A percentile compares a stretch with the other conserved stretches of the same genome.
These are phyloP conservation scores for Hanseniaspora occidentalis DNA, from an alignment of 805 yeast genomes.

Conservation along the genomic window DNA sequence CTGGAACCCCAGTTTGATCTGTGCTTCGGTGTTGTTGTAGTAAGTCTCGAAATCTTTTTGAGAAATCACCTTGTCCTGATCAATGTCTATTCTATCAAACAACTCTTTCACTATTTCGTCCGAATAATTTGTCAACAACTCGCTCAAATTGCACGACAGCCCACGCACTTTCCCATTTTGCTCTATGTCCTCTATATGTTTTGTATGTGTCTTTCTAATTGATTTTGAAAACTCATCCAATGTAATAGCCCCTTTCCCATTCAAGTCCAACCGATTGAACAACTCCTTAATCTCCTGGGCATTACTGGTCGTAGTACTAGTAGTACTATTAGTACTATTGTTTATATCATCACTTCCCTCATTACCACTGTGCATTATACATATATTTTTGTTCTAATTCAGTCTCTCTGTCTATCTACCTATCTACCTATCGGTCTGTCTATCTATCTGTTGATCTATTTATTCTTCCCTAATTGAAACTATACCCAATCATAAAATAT, in stretches of 20 bases:
- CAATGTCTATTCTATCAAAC: slow-evolving; percentile 46
- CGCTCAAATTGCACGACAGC: too few species aligned
- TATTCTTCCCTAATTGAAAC: too few species aligned
- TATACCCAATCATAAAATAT: too few species aligned
- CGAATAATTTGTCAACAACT: slow-evolving; percentile 2
- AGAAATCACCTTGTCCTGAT: slow-evolving; percentile 45
- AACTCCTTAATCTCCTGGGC: neutral
- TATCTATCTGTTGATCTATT: too few species aligned
- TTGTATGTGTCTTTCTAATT: neutral
- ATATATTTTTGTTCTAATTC: neutral
- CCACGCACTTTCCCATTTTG: too few species aligned
- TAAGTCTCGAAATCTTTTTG: slow-evolving; percentile 56
- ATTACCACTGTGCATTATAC: neutral
- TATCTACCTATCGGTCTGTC: too few species aligned
- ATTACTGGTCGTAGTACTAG: too few species aligned
- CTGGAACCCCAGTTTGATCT: slow-evolving; percentile 55
- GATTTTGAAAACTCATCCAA: neutral
- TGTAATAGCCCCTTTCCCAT: neutral
- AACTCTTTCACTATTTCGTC: slow-evolving; percentile 15
- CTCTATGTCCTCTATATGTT: too few species aligned
- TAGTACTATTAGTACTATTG: neutral
- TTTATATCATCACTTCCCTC: neutral
- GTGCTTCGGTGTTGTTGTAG: slow-evolving; percentile 54
- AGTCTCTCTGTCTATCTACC: neutral
- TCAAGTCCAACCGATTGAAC: neutral